Base-by-base conservation (phyloP, 2,329 filamentous ascomycete genomes). In the Onygenales sp. region DNA sequence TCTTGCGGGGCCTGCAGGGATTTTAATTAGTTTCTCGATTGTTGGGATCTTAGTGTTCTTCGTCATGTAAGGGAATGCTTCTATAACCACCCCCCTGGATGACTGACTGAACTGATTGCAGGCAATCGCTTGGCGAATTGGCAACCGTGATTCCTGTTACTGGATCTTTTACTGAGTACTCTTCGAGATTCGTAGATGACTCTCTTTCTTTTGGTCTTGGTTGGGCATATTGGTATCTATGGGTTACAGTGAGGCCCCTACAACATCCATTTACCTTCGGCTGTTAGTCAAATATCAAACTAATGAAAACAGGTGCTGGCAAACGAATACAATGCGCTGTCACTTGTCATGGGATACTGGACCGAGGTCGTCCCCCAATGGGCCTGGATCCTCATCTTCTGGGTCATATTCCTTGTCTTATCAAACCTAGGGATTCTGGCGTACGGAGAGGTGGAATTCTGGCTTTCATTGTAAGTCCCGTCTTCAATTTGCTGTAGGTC, bases 101-200 rank as follows among this genome's bases (percentile, higher is more conserved):
- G 43, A 7, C 39, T 43, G 7, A 11, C 38, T 33, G 31, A 31
- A 33, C n/a, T 38, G 17, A 39, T 32, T 5, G 66, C 58, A 88
- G 87, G 81, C 86, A 89, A 72, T 85, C 81, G 4, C 71, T 90
- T 6, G 86, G 86, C 17, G 86, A 90, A 65, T 72, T 89, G 61
- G 86, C 86, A 2, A 89, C 86, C 6, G 69, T 89, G 1, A 88
- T 85, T 59, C 86, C 86, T 0, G 84, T 81, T 0, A 82, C 83
- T 5, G 86, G 86, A 2, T 83, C 83, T 0, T 89, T 89, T 61
- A 82, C 83, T n/a, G 81, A 79, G 8, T 77, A 88, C 38, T 83
- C 83, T 0, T 82, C 86, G 57, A 78, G 86, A 7, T 85, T 89
- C 59, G 81, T 87, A 33, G 85, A 88, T 64, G 81, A 82, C 61